Evolutionary conservation across 306 rosid genomes (phyloP), one percentile per base, ranked within the genome.

Genomic region (Vigna trinervia): DNA sequence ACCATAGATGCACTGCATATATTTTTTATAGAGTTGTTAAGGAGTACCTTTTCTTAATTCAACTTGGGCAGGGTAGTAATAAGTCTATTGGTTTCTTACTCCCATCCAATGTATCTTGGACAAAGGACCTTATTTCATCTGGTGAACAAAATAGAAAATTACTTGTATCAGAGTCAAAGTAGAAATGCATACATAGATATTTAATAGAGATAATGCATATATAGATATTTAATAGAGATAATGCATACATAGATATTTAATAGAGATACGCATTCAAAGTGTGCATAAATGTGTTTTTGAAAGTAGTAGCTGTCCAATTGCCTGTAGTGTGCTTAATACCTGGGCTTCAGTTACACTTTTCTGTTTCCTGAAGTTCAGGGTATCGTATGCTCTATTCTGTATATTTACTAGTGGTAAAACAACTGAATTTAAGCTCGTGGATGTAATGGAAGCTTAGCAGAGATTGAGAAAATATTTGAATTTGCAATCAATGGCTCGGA

Each of bases 371-470:
- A 88, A 89, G 88, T 80, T 79, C 76, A 89, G 86, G 86, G 78
- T 84, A 84, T 85, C 86, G 84, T 84, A 92, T 92, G 89, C 89
- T 90, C 83, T 89, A 84, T 90, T 87, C 89, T 89, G 83, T 84
- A 84, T 82, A 84, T 87, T 88, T 80, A 78, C 82, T 85, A 79
- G 86, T 86, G 79, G 90, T 89, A 89, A 87, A 76, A 86, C 88
- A 79, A 90, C 96, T 93, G 96, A 95, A 87, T 84, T 89, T 95
- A 89, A 84, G 89, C 97, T 92, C 87, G 65, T 95, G 97, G 92
- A 82, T 92, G 90, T 89, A 82, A 89, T 95, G 99, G 94, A 95
- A 92, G 99, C 92, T 92, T 95, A 86, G 89, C 97, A 86, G 99
- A 95, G 80, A 85, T 92, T 65, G 93, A 92, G 89, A 95, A 92